Evolutionary conservation across 345 rosid species (phyloP).

Genomic region (Salix viminalis): DNA sequence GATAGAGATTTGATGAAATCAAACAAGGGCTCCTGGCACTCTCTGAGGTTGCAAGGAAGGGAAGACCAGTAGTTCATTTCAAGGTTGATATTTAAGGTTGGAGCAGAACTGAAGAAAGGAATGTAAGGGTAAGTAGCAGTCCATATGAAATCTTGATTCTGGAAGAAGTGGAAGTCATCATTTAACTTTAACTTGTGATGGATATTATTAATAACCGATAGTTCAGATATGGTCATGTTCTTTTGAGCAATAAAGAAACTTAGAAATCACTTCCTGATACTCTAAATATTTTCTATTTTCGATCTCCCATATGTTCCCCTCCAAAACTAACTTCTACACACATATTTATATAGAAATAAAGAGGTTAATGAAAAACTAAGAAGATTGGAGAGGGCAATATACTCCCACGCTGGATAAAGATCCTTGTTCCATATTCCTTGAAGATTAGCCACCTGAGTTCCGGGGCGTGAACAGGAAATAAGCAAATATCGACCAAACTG

Average conservation of each 20-base stretch:
- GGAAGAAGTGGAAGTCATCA: neutral
- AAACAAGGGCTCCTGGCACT: constrained; percentile 88
- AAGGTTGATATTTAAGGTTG: constrained; percentile 89
- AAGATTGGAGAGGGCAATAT: constrained; percentile 22
- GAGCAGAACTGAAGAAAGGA: constrained; percentile 61
- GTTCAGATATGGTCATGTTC: neutral
- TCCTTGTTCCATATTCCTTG: constrained; percentile 95
- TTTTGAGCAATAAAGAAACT: neutral
- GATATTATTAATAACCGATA: too few relatives aligned
- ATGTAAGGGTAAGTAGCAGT: constrained; percentile 9
- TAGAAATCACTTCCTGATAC: neutral
- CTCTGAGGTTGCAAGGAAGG: constrained; percentile 75
- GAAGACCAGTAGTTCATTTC: constrained; percentile 98
- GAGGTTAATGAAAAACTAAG: constrained; percentile 5
- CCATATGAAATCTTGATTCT: neutral
- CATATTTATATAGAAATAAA: neutral
- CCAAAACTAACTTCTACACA: neutral
- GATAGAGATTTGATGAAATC: constrained; percentile 69
- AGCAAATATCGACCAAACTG: constrained; percentile 84
- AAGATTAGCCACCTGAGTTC: constrained; percentile 87
- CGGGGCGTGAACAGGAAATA: constrained; percentile 84
- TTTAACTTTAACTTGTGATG: neutral
- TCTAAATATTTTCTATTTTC: neutral
- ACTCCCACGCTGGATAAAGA: constrained; percentile 84
- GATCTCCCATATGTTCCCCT: neutral